Evolutionary conservation across 2,329 filamentous ascomycete genomes (phyloP), one percentile per base, ranked within the genome.

Genomic region (Penicillium sp.): DNA sequence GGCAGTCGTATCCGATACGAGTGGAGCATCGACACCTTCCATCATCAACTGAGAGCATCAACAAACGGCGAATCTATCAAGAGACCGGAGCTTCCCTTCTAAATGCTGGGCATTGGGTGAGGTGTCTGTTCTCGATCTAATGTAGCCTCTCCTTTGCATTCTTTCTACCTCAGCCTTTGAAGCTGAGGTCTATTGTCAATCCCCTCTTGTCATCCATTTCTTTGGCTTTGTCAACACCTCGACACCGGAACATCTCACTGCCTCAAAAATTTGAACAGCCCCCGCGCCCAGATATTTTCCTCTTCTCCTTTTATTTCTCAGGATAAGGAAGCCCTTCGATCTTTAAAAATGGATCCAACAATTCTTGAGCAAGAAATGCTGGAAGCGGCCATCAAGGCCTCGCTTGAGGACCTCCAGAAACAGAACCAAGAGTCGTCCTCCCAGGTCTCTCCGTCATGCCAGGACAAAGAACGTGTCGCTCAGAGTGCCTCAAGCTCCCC

Each of bases 331-430:
- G 1, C 6, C 14, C 7, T 42, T 4, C 4, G 4, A 19, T 14
- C 7, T 37, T 54, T 16, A 4, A 19, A 45, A 16, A 62, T 62
- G 60, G 42, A 57, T 49, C 11, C 38, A 14, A 30, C 52, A 25
- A n/a, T 19, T 0, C 38, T 38, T 1, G 42, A 59, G 11, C 26
- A 56, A 16, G 4, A 43, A 8, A 30, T 56, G 40, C 38, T 62
- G 26, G 48, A 49, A 33, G 57, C 38, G 25, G 60, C 60, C 7
- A 57, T 62, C 13, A 30, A 43, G 11, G 60, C 57, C 10, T 62
- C 60, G 6, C 48, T 62, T 22, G 26, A 38, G 28, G 60, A 59
- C 3, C 35, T 35, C n/a, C 55, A 43, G 10, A 58, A 33, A 14
- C 16, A n/a, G 19, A n/a, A 16, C 26, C 38, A 26, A 19, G 25